A percentile compares a stretch with the other conserved stretches of the same genome.
Conservation (phyloP, 2,329 filamentous ascomycete species). For the Raffaelea albimanens region DNA sequence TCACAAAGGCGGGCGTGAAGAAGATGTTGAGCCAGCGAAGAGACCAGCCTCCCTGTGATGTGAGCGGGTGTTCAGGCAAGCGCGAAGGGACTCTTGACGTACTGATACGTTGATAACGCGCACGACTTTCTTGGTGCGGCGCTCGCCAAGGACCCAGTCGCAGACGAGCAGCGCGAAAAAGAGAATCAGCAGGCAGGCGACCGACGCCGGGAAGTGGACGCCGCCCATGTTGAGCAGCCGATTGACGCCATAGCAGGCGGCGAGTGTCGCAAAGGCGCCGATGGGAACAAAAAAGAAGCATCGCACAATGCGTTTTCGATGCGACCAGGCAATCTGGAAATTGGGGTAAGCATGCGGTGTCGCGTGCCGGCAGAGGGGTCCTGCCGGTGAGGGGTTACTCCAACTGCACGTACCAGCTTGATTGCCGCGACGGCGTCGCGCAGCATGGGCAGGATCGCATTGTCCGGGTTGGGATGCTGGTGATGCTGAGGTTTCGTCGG, state of each 20-base stretch:
- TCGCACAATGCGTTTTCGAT: slow-evolving; percentile 13
- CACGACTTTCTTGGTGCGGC: slow-evolving; percentile 37
- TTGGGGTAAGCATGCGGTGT: not conserved
- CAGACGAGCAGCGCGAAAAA: slow-evolving; percentile 39
- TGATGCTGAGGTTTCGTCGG: not conserved
- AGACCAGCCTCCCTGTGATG: slow-evolving; percentile 42
- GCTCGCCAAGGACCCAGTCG: slow-evolving; percentile 36
- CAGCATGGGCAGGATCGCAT: slow-evolving; percentile 1
- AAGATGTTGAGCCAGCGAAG: slow-evolving; percentile 49
- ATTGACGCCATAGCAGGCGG: slow-evolving; percentile 33
- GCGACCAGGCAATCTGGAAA: slow-evolving; percentile 33
- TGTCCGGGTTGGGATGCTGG: not conserved
- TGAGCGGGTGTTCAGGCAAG: not conserved
- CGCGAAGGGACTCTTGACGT: slow-evolving; percentile 13
- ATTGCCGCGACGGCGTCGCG: slow-evolving; percentile 1
- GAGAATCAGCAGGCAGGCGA: slow-evolving; percentile 46
- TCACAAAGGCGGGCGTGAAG: slow-evolving; percentile 50
- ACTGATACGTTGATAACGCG: slow-evolving; percentile 44
- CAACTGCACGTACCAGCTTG: not conserved
- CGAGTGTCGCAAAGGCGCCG: slow-evolving; percentile 29
- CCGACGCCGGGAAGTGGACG: slow-evolving; percentile 49
- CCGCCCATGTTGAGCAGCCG: slow-evolving; percentile 32
- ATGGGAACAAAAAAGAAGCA: slow-evolving; percentile 44
- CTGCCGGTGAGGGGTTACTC: not conserved
- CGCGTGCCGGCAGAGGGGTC: too few species aligned